Conservation (phyloP, 164 flowering plant species). For the Dillenia turbinata region DNA sequence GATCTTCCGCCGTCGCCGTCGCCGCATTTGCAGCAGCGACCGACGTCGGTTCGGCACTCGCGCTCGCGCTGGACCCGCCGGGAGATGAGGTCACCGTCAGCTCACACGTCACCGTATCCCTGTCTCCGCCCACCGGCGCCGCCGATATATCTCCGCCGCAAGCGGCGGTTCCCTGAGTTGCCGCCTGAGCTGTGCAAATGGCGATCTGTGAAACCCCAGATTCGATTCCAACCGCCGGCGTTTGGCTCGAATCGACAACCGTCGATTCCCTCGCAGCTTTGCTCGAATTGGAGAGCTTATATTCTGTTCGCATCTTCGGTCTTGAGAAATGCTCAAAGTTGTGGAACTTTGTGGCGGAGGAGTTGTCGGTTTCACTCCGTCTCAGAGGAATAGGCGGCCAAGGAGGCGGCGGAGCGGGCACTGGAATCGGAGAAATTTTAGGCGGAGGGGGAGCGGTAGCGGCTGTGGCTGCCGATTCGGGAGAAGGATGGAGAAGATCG, state of each 20-base stretch:
- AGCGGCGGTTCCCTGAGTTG: slow-evolving; percentile 17
- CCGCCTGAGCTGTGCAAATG: slow-evolving; percentile 7
- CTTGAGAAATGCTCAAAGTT: slow-evolving; percentile 45
- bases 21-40: slow-evolving; percentile 16
- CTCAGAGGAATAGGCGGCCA: slow-evolving; percentile 42
- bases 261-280: slow-evolving; percentile 32
- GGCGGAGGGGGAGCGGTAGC: slow-evolving; percentile 8
- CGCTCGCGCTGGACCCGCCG: slow-evolving; percentile 40
- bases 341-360: slow-evolving; percentile 11
- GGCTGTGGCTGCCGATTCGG: slow-evolving; percentile 4
- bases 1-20: slow-evolving; percentile 29
- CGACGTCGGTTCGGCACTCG: slow-evolving; percentile 27
- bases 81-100: slow-evolving; percentile 51
- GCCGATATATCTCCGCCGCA: slow-evolving; percentile 7
- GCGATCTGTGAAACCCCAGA: slow-evolving; percentile 24
- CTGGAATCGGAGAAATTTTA: slow-evolving; percentile 6
- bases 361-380: slow-evolving; percentile 7
- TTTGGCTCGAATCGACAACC: slow-evolving; percentile 56
- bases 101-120: slow-evolving; percentile 28
- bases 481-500: slow-evolving; percentile 33
- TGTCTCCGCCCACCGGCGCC: slow-evolving; percentile 8
- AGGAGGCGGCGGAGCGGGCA: slow-evolving; percentile 8
- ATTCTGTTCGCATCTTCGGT: slow-evolving; percentile 14
- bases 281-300: slow-evolving; percentile 25
- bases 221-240: slow-evolving; percentile 24